Conservation (phyloP, 2,329 filamentous ascomycete genomes). For the Microsporum ferrugineum region DNA sequence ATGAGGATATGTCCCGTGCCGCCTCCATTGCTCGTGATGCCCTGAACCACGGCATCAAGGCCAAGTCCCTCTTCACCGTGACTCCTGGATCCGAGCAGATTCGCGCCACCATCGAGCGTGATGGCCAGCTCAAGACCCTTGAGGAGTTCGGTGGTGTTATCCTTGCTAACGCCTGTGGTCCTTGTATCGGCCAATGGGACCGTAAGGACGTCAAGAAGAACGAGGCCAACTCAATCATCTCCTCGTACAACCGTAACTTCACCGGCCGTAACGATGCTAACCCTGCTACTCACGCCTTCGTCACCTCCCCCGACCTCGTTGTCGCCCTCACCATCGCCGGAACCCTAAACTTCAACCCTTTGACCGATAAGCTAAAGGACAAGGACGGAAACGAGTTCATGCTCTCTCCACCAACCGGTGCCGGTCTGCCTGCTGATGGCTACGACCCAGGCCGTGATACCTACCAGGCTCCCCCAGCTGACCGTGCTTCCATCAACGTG, state of each 20-base stretch:
- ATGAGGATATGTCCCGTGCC: constrained; percentile 85
- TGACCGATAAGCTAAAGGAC: constrained; percentile 84
- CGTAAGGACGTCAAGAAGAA: constrained; percentile 90
- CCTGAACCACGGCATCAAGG: constrained; percentile 81
- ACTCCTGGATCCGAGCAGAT: constrained; percentile 97
- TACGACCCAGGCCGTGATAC: constrained; percentile 89
- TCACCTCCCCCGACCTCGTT: constrained; percentile 80
- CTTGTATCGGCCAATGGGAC: constrained; percentile 93
- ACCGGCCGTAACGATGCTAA: constrained; percentile 95
- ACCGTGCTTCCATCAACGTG: constrained; percentile 62
- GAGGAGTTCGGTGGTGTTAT: constrained; percentile 94
- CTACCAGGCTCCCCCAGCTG: constrained; percentile 84
- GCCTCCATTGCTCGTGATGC: constrained; percentile 87
- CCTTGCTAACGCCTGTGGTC: constrained; percentile 87
- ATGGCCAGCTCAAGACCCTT: constrained; percentile 85
- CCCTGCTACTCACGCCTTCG: constrained; percentile 87
- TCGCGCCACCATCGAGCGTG: constrained; percentile 78
- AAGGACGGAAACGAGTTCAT: constrained; percentile 95
- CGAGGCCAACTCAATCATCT: constrained; percentile 89
- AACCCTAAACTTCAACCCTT: constrained; percentile 82
- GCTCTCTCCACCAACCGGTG: constrained; percentile 67
- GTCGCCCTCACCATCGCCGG: constrained; percentile 78
- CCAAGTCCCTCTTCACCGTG: constrained; percentile 86
- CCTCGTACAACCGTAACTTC: constrained; percentile 99
- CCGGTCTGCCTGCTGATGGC: constrained; percentile 65